Evolutionary conservation across 2,329 filamentous ascomycete genomes (phyloP).

Genomic region (Sclerotiophoma versabilis): DNA sequence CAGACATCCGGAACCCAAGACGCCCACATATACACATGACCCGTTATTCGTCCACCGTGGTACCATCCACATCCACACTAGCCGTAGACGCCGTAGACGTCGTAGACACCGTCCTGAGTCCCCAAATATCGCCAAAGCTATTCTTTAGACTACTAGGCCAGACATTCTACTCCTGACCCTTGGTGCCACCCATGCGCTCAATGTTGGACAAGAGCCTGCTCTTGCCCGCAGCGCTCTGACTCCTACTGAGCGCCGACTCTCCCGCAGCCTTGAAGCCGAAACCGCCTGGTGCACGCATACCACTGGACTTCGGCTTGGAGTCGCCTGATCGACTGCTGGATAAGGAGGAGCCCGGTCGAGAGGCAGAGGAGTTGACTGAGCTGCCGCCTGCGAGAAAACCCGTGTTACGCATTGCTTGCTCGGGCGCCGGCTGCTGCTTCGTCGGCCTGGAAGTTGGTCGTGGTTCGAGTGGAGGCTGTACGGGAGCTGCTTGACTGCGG

Average conservation of each 20-base stretch:
- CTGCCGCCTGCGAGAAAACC: constrained; percentile 41
- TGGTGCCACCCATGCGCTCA: constrained; percentile 78
- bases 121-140: constrained; percentile 5
- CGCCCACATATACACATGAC: constrained; percentile 1
- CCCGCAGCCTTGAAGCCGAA: constrained; percentile 42
- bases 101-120: constrained; percentile 7
- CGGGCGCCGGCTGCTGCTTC: constrained; percentile 22
- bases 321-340: constrained; percentile 35
- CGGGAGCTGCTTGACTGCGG: constrained; percentile 56
- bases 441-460: constrained; percentile 22
- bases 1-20: background rate
- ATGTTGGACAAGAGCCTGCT: constrained; percentile 85
- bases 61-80: background rate
- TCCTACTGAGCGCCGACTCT: constrained; percentile 39
- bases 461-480: constrained; percentile 9
- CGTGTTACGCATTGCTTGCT: constrained; percentile 39
- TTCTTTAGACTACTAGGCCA: constrained; percentile 13
- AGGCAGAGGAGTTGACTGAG: constrained; percentile 14
- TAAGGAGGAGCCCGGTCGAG: constrained; percentile 39
- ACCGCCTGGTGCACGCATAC: constrained; percentile 66
- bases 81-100: constrained; percentile 4
- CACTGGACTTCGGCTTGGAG: constrained; percentile 54
- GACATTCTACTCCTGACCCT: constrained; percentile 29
- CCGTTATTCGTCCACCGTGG: background rate
- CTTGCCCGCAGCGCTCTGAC: constrained; percentile 52